Conservation (phyloP, 805 yeast species). For the Hanseniaspora meyeri region DNA sequence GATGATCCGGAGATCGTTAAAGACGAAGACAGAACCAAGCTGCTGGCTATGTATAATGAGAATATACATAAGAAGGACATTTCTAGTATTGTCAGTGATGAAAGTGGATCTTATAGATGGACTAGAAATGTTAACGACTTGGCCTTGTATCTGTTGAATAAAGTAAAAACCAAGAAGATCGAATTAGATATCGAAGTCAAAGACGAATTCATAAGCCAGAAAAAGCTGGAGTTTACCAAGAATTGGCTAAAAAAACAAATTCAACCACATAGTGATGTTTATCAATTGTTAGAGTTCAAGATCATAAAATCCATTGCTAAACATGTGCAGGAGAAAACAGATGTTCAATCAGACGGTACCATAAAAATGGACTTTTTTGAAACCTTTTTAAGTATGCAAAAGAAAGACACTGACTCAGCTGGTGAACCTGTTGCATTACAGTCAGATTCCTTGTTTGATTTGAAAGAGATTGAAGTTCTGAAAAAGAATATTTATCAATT, state of each 20-base stretch:
- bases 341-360: conserved; percentile 5
- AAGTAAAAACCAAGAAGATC: conserved; percentile 23
- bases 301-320: conserved; percentile 21
- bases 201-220: conserved; percentile 19
- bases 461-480: conserved; percentile 46
- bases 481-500: conserved; percentile 52
- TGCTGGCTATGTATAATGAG: conserved; percentile 30
- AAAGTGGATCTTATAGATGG: conserved; percentile 82
- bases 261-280: conserved; percentile 68
- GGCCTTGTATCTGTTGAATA: conserved; percentile 39
- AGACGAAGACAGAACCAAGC: conserved; percentile 25
- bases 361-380: neutral
- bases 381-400: conserved; percentile 6
- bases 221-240: conserved; percentile 42
- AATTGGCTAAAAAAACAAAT: conserved; percentile 78
- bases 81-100: conserved; percentile 68
- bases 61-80: conserved; percentile 54
- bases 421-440: neutral
- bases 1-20: conserved; percentile 22
- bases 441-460: conserved; percentile 17
- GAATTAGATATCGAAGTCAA: conserved; percentile 11
- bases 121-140: conserved; percentile 66
- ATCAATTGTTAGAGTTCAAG: conserved; percentile 60
- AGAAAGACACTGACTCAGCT: conserved; percentile 19
- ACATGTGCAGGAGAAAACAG: conserved; percentile 4